Percentiles rank a stretch among this genome's conserved stretches.
These are phyloP conservation scores for Trichosporon faecale DNA, from an alignment of 1,284 basidiomycete species.

Conservation along the genomic window DNA sequence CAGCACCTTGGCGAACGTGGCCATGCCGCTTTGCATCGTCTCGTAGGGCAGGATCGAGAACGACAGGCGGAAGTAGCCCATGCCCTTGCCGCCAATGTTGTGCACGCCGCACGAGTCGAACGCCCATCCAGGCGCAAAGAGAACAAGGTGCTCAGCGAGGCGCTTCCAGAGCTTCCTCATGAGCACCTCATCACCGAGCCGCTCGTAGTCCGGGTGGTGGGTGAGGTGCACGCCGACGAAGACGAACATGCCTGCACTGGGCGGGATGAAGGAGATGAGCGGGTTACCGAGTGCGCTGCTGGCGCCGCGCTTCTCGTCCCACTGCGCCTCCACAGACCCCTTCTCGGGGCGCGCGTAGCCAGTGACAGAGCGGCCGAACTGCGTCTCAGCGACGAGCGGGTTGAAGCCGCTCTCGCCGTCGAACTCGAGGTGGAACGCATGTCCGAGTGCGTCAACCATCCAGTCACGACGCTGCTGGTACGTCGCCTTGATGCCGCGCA, in stretches of 20 bases:
- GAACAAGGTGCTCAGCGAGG: slow-evolving; percentile 47
- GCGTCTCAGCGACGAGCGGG: slow-evolving; percentile 24
- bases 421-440: slow-evolving; percentile 50
- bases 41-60: slow-evolving; percentile 50
- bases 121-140: slow-evolving; percentile 49
- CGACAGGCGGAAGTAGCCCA: slow-evolving; percentile 50
- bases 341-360: slow-evolving; percentile 25
- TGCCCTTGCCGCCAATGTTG: slow-evolving; percentile 44
- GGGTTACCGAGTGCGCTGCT: slow-evolving; percentile 23
- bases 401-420: slow-evolving; percentile 27
- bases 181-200: slow-evolving; percentile 38
- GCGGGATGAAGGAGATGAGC: slow-evolving; percentile 67
- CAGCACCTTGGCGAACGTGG: slow-evolving; percentile 45
- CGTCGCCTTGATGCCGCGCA: slow-evolving; percentile 58
- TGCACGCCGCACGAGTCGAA: slow-evolving; percentile 46
- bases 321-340: slow-evolving; percentile 16
- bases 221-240: slow-evolving; percentile 66
- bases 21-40: slow-evolving; percentile 38
- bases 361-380: slow-evolving; percentile 21
- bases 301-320: slow-evolving; percentile 55
- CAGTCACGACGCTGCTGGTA: slow-evolving; percentile 52
- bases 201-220: slow-evolving; percentile 58
- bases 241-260: slow-evolving; percentile 56
- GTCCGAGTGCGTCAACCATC: slow-evolving; percentile 49
- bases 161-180: slow-evolving; percentile 44